Base-by-base conservation (phyloP, 176 grass and related monocot genomes). In the Aegilops tauschii region DNA sequence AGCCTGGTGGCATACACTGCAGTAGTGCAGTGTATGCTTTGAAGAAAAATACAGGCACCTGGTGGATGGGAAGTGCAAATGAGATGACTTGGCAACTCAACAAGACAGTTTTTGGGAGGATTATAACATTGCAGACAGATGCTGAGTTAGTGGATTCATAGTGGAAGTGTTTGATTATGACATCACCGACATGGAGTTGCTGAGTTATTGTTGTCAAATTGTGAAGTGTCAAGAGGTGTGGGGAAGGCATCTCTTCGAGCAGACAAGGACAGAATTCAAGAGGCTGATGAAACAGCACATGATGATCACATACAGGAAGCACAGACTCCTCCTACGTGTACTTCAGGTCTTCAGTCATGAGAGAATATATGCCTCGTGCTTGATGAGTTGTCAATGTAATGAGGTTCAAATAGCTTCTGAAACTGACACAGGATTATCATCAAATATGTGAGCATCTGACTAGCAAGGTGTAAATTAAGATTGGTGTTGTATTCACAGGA, bases 251-350 rank as follows among this genome's bases (percentile, higher is more conserved):
- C 35, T 73, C 25, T 58, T 59, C 32, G 7, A 79, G 65, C 44
- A 16, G 13, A 79, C 13, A 73, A 32, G 31, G 39, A 78, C 40
- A 79, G 47, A 44, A 52, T 76, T 76, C 13, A 76, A 76, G 10
- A 40, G 23, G 42, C 40, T 73, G 73, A 78, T 73, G 27, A 40
- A 73, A 59, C 13, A 3, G 1, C 45, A 63, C 32, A 58, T 73
- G 21, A 39, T 89, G 5, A 45, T 34, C n/a, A 74, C 9, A 75
- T 64, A 58, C 54, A 12, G n/a, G 39, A 81, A 86, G 16, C 84
- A 71, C 27, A 28, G 5, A 25, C 2, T 65, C 23, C 49, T 83
- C 35, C 7, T 37, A 36, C 34, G 3, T 50, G n/a, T 61, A 28
- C 29, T 58, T 56, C 31, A 32, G 31, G 31, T 32, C 31, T 32